Evolutionary conservation across 1,284 basidiomycete species (phyloP).

Genomic region (Fistulinella staudtii): DNA sequence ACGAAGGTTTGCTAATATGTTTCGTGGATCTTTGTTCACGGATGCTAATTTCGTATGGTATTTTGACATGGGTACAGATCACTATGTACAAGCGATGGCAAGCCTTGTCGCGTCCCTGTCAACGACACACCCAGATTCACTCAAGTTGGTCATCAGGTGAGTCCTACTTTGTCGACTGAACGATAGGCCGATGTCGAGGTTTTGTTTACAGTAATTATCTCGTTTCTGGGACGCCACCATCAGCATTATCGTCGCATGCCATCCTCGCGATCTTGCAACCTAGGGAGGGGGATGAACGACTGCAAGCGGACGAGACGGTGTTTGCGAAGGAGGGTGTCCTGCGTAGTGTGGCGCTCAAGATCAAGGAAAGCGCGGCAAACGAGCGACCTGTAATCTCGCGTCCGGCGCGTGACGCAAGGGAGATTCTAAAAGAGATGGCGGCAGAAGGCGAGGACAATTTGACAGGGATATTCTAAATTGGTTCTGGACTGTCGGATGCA

Average conservation of each 20-base stretch:
- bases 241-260: slow-evolving; percentile 59
- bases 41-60: too few relatives aligned
- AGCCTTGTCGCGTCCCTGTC: slow-evolving; percentile 67
- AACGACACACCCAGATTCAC: slow-evolving; percentile 55
- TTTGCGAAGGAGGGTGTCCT: slow-evolving; percentile 61
- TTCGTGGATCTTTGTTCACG: too few relatives aligned
- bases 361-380: slow-evolving; percentile 64
- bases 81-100: slow-evolving; percentile 70
- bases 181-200: too few relatives aligned
- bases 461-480: slow-evolving; percentile 25
- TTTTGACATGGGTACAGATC: slow-evolving; percentile 46
- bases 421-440: slow-evolving; percentile 55
- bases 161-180: too few relatives aligned
- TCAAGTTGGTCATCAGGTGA: slow-evolving; percentile 69
- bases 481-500: too few relatives aligned
- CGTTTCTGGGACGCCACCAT: slow-evolving; percentile 58
- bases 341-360: slow-evolving; percentile 68
- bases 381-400: slow-evolving; percentile 76
- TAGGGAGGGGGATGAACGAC: not conserved
- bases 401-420: slow-evolving; percentile 82
- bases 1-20: slow-evolving; percentile 56
- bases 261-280: slow-evolving; percentile 43
- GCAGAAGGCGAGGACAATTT: slow-evolving; percentile 24
- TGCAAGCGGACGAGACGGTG: slow-evolving; percentile 38
- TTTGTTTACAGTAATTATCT: slow-evolving; percentile 52